Evolutionary conservation across 108 stramenopile genomes (phyloP), one percentile per base, ranked within the genome.

Genomic region (Nannochloropsis salina): DNA sequence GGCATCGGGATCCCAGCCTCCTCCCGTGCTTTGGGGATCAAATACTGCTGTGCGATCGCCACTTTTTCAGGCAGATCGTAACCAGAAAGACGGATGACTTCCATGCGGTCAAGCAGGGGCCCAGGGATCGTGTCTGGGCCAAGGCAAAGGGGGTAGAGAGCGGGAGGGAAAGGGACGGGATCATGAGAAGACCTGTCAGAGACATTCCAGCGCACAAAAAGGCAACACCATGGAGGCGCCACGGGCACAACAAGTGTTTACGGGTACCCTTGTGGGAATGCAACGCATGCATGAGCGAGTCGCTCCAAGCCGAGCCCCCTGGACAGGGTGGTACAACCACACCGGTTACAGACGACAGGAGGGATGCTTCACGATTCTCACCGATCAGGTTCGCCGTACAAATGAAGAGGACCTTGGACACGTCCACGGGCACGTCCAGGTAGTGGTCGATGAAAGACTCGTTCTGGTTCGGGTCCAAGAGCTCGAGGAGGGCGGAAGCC

Each of bases 61-160:
- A 99, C 88, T 90, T 99, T 99, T 74, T 99, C 99, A 41, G 95
- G 95, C 42, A 96, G 92, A 86, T 98, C 97, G 91, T 99, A 98
- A 20, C 98, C 99, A 81, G 96, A 95, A 11, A 99, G 88, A 45
- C 94, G 94, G 86, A 99, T 95, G 43, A 98, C 93, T 90, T 99
- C 99, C 97, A 99, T 98, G 41, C 99, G 92, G 89, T 99, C 99
- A 42, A 95, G 90, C 44, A 99, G 89, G 8, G 99, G 97, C 2
- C 94, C 97, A 41, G 99, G 97, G 83, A 99, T 98, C 11, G 93
- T 93, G 44, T 94, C 94, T 74, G 47, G 47, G 61, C 1, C 47
- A 15, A 51, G 61, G 61, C 5, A 74, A n/a, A n/a, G 61, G n/a
- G n/a, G 61, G n/a, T 3, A n/a, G 61, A 74, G 94, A 84, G 74